These are phyloP conservation scores for Medicago ruthenica DNA, from an alignment of 306 rosid genomes.

Conservation along the genomic window DNA sequence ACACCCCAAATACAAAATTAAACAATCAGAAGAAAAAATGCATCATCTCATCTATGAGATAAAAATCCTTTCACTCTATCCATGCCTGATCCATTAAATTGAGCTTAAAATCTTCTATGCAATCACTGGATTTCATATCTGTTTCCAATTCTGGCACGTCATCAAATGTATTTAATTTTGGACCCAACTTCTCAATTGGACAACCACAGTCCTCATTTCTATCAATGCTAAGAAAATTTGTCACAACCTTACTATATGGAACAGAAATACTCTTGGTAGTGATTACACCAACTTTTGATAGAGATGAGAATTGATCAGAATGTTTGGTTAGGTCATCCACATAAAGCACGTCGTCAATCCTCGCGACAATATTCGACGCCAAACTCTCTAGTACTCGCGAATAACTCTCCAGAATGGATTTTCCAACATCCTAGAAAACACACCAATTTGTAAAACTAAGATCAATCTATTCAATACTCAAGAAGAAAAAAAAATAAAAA, in stretches of 20 bases:
- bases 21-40: background rate
- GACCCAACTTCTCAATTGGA: slow-evolving; percentile 49
- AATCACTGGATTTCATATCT: slow-evolving; percentile 37
- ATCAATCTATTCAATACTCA: background rate
- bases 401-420: slow-evolving; percentile 88
- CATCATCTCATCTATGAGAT: background rate
- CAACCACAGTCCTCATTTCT: slow-evolving; percentile 46
- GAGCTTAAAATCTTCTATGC: slow-evolving; percentile 42
- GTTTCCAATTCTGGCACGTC: slow-evolving; percentile 45
- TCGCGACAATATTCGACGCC: slow-evolving; percentile 81
- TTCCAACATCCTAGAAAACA: slow-evolving; percentile 76
- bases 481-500: background rate
- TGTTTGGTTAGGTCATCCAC: slow-evolving; percentile 81
- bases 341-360: slow-evolving; percentile 85
- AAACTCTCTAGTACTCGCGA: slow-evolving; percentile 92
- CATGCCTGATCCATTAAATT: slow-evolving; percentile 43
- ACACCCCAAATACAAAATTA: background rate
- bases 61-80: slow-evolving; percentile 35
- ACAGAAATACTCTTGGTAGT: slow-evolving; percentile 59
- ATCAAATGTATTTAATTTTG: slow-evolving; percentile 37
- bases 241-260: slow-evolving; percentile 61
- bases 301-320: slow-evolving; percentile 63
- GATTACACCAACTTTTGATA: slow-evolving; percentile 67
- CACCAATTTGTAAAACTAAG: slow-evolving; percentile 11
- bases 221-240: slow-evolving; percentile 60